These are phyloP conservation scores for Xylaria sp. DNA, from an alignment of 2,329 filamentous ascomycete genomes.

Conservation along the genomic window DNA sequence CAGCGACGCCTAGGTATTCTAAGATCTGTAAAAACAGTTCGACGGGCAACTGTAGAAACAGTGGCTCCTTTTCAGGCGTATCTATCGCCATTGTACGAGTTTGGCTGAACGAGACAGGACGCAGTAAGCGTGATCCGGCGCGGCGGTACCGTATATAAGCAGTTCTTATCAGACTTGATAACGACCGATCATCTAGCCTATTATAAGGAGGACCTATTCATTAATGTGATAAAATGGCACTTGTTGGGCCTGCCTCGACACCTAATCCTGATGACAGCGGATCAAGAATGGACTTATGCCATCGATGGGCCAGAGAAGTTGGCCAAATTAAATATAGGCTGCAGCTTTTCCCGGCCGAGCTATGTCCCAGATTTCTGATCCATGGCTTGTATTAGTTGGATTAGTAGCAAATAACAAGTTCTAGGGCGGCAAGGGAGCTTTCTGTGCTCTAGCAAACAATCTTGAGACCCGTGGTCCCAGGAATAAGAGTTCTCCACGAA, in stretches of 20 bases:
- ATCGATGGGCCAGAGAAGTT: not conserved
- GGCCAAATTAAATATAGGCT: not conserved
- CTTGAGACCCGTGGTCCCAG: not conserved
- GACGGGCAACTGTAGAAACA: slow-evolving; percentile 41
- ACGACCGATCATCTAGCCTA: not conserved
- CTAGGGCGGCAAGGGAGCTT: not conserved
- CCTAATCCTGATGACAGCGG: not conserved
- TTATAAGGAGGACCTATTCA: not conserved
- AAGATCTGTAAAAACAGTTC: slow-evolving; percentile 42
- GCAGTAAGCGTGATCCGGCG: not conserved
- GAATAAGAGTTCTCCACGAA: not conserved
- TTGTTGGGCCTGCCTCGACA: not conserved
- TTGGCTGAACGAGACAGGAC: slow-evolving; percentile 1
- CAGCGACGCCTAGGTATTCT: slow-evolving; percentile 38
- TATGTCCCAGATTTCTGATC: slow-evolving; percentile 6
- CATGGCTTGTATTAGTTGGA: slow-evolving; percentile 3
- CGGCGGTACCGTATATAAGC: not conserved
- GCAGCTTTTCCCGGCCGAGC: not conserved
- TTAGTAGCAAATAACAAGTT: slow-evolving; percentile 4
- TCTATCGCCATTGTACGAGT: slow-evolving; percentile 18
- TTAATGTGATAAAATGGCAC: not conserved
- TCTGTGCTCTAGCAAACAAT: slow-evolving; percentile 15
- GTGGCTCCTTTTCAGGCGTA: slow-evolving; percentile 33
- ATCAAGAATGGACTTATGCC: not conserved
- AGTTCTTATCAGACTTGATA: not conserved